Conservation (phyloP, 2,329 filamentous ascomycete genomes). For the Tolypocladium album region DNA sequence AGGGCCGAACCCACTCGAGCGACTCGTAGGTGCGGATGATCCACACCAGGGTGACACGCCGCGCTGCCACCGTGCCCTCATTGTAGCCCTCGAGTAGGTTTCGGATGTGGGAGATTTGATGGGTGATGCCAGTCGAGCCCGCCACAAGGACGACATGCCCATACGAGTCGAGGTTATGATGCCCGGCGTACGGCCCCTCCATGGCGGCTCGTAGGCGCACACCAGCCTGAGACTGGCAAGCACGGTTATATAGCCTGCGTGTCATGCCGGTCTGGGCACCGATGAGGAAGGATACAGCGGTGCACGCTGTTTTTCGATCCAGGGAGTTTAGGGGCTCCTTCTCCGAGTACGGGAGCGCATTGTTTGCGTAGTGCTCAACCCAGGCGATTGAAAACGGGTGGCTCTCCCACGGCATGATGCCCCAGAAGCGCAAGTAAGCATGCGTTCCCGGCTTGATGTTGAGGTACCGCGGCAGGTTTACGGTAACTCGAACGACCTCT, state of each 20-base stretch:
- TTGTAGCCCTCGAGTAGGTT: constrained; percentile 63
- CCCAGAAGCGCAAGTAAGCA: constrained; percentile 61
- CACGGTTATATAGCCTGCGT: constrained; percentile 64
- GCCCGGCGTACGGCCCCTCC: constrained; percentile 81
- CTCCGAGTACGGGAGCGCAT: constrained; percentile 27
- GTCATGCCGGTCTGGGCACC: constrained; percentile 85
- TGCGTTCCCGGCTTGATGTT: constrained; percentile 61
- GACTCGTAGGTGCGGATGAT: constrained; percentile 82
- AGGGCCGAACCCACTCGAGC: constrained; percentile 86
- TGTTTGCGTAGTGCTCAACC: constrained; percentile 45
- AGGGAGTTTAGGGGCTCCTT: constrained; percentile 26
- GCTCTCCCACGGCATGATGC: constrained; percentile 57
- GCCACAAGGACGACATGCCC: constrained; percentile 86
- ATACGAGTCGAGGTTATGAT: constrained; percentile 82
- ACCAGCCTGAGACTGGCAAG: constrained; percentile 39
- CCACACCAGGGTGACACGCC: constrained; percentile 79
- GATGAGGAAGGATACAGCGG: constrained; percentile 68
- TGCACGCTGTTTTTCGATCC: constrained; percentile 32
- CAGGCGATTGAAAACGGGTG: constrained; percentile 75
- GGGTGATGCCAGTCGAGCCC: constrained; percentile 88
- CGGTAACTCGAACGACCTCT: constrained; percentile 58
- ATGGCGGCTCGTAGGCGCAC: constrained; percentile 62
- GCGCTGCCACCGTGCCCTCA: constrained; percentile 64
- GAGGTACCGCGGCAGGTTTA: constrained; percentile 57
- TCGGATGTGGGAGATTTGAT: constrained; percentile 80